A percentile compares a stretch with the other conserved stretches of the same genome.
phyloP scores from a whole-genome alignment of 2,329 filamentous ascomycete species.

The Xylaria sp. region DNA sequence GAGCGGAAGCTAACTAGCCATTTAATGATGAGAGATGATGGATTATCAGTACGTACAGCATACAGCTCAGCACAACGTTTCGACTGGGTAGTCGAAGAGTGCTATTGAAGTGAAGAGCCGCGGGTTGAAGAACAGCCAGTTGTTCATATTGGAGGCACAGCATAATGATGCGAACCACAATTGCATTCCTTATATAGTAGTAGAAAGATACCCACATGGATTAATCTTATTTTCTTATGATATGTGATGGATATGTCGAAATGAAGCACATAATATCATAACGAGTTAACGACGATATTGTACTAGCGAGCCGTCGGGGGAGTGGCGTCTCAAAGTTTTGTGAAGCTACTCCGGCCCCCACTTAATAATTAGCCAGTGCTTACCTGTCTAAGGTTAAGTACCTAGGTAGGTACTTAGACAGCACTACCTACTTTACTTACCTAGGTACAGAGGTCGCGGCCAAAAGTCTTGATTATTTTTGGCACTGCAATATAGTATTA shows the following conservation, averaged over 20 bases:
- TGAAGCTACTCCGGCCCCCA: neutral
- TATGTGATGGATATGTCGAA: no score
- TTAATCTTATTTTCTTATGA: neutral
- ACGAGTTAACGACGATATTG: neutral
- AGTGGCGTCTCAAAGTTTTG: no score
- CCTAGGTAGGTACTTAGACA: no score
- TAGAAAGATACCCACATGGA: slow-evolving; percentile 35
- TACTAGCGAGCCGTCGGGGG: neutral
- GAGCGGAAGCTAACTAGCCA: neutral
- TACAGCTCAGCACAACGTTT: neutral
- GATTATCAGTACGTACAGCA: slow-evolving; percentile 6
- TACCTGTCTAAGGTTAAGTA: no score
- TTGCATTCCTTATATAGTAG: slow-evolving; percentile 18
- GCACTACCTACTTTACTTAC: no score
- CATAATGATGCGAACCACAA: slow-evolving; percentile 17
- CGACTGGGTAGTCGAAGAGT: neutral
- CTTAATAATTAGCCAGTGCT: slow-evolving; percentile 14
- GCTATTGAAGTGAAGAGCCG: neutral
- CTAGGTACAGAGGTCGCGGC: no score
- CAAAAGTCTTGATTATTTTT: no score
- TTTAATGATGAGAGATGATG: neutral
- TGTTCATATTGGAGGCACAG: neutral
- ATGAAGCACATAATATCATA: no score
- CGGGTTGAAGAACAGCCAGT: neutral
- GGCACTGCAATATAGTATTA: no score